phyloP scores from a whole-genome alignment of 176 grass and related monocot species.

The Oryza nivara region DNA sequence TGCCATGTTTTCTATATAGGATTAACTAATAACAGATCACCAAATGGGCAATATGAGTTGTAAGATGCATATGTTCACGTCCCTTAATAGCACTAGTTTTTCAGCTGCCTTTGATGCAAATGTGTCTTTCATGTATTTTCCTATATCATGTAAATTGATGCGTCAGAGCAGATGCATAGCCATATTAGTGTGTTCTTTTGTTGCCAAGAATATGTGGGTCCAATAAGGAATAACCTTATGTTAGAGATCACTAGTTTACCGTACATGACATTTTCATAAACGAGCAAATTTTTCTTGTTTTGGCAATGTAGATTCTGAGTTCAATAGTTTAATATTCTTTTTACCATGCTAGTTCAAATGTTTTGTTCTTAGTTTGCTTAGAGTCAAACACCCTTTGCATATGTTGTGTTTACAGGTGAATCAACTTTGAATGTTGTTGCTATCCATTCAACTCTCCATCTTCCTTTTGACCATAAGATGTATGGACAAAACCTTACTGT shows the following conservation, averaged over 20 bases:
- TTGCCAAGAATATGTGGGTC: neutral
- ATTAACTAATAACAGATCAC: neutral
- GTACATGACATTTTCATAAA: neutral
- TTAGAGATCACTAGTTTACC: neutral
- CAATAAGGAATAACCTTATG: neutral
- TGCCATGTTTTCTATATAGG: neutral
- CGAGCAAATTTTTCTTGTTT: neutral
- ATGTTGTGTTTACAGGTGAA: conserved; percentile 62
- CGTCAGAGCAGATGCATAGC: neutral
- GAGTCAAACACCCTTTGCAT: neutral
- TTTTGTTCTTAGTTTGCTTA: neutral
- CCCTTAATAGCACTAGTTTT: neutral
- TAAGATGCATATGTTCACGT: neutral
- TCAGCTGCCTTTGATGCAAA: neutral
- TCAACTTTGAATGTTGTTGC: conserved; percentile 74
- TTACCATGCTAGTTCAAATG: neutral
- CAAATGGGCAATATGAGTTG: neutral
- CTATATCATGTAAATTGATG: neutral
- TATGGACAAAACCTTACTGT: conserved; percentile 93
- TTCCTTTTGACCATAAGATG: conserved; percentile 88
- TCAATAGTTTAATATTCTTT: neutral
- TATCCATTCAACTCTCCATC: conserved; percentile 87
- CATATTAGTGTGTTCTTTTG: neutral
- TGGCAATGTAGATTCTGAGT: neutral
- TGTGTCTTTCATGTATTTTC: neutral